Conservation (phyloP, 768 basidiomycete genomes). For the Boletus rufocinnamomeus region DNA sequence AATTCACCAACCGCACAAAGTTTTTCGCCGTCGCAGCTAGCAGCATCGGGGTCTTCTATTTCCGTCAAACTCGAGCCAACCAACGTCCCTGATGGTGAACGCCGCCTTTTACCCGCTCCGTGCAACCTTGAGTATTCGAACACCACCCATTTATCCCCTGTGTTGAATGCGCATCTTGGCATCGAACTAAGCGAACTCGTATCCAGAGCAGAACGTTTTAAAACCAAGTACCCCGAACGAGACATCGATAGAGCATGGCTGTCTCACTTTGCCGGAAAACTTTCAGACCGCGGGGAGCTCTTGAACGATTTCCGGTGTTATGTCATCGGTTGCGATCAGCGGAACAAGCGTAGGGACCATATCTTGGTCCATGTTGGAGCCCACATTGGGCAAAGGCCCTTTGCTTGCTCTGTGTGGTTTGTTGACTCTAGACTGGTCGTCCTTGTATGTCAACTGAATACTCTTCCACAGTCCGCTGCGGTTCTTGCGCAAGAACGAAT, state of each 20-base stretch:
- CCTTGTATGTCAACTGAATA: slow-evolving; percentile 13
- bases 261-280: slow-evolving; percentile 65
- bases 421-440: slow-evolving; percentile 27
- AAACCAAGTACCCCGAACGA: slow-evolving; percentile 51
- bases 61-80: slow-evolving; percentile 1
- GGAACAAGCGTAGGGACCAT: slow-evolving; percentile 72
- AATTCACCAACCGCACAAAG: slow-evolving; percentile 1
- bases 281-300: slow-evolving; percentile 58
- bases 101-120: background rate
- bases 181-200: slow-evolving; percentile 55
- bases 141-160: slow-evolving; percentile 40
- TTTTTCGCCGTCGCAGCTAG: slow-evolving; percentile 1
- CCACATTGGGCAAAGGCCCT: slow-evolving; percentile 69
- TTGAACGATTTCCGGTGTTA: slow-evolving; percentile 69
- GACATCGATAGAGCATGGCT: slow-evolving; percentile 70
- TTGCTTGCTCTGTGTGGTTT: slow-evolving; percentile 65
- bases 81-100: background rate
- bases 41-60: background rate
- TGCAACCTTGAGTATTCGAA: slow-evolving; percentile 1
- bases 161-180: slow-evolving; percentile 66
- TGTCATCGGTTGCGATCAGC: slow-evolving; percentile 62
- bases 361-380: slow-evolving; percentile 74
- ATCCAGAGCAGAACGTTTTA: slow-evolving; percentile 55
- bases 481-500: slow-evolving; percentile 76
- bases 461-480: slow-evolving; percentile 49